Base-by-base conservation (phyloP, 495 filamentous ascomycete species). In the Talaromyces nanjingensis region DNA sequence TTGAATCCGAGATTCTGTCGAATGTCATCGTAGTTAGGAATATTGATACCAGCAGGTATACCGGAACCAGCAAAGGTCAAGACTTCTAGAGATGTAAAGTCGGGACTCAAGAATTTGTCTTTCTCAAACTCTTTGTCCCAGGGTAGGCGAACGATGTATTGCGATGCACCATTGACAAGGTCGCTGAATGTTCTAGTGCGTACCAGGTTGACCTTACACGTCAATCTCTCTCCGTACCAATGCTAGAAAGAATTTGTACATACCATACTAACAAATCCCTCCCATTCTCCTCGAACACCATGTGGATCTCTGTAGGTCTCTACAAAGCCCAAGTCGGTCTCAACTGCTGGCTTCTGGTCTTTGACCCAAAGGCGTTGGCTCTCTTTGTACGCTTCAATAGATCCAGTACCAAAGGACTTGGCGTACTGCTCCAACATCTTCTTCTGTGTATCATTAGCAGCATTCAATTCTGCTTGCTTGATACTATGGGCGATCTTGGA, bases 281-380 rank as follows among this genome's bases (percentile, higher is more conserved):
- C 93, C 94, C 94, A 98, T 72, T 98, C 94, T n/a, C 90, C 93
- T 59, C 93, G 82, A 11, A 96, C 86, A 55, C 94, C 93, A 61
- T 91, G 89, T 1, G 94, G 94, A 72, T 98, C 94, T 59, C 94
- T 85, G 71, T 98, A 98, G 0, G 93, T 96, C 77, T 98, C 94
- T 47, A 98, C 89, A 69, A 98, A 98, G 1, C 94, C 94, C 63
- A 98, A 85, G 72, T 98, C 93, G 18, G 83, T 89, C 74, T 98
- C 94, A 18, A 98, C 86, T 73, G 84, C 87, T 6, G 94, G 94
- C 16, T 91, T 89, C 64, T 93, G 90, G 66, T 98, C 93, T 59
- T 89, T 86, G 53, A 98, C 93, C 94, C 94, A 98, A 66, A 86
- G 86, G 58, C 92, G 82, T 73, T 98, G 94, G 66, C 86, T 87